Evolutionary conservation across 805 yeast species (phyloP), one percentile per base, ranked within the genome.

Genomic region (Teunomyces funiuensis): DNA sequence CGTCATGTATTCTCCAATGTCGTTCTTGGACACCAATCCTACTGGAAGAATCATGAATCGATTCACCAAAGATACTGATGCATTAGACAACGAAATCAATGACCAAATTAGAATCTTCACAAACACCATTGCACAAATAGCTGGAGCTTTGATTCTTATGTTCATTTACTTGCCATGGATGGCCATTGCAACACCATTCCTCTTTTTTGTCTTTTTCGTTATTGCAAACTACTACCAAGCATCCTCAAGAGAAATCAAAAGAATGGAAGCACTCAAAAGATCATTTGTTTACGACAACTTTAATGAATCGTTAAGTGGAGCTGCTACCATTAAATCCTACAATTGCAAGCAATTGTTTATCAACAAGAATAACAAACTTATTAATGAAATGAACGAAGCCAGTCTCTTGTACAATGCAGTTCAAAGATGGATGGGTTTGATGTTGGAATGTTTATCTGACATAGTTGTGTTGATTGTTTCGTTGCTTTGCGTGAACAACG

Each of bases 1-100:
- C 65, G 88, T 44, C 82, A 82, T 44, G 80, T 27, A 82, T 44
- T 80, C 93, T 1, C 95, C 95, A 38, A 85, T 87, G 90, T 64
- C 82, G 0, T 88, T 79, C 57, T 73, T 87, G 63, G 96, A 89
- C 56, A 79, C 88, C 9, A 85, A 95, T 0, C 97, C 97, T 14
- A 74, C 85, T 70, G 96, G 97, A 2, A 74, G 96, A 50, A 81
- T 88, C 42, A 67, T 88, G 58, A 88, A 87, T 61, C 71, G 96
- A 49, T 88, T 88, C 60, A 87, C 96, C 1, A 87, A 87, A 52
- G 96, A 88, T 60, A 84, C 93, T 0, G 95, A 88, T 58, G 80
- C 82, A 5, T 65, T 87, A 58, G 96, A 88, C 54, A 86, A 85
- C 56, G 91, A 85, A 61, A 65, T 88, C 43, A 75, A 79, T 42